Percentiles rank a stretch among this genome's conserved stretches.
phyloP scores from a whole-genome alignment of 768 basidiomycete species.

The Leccinum rimulosum region DNA sequence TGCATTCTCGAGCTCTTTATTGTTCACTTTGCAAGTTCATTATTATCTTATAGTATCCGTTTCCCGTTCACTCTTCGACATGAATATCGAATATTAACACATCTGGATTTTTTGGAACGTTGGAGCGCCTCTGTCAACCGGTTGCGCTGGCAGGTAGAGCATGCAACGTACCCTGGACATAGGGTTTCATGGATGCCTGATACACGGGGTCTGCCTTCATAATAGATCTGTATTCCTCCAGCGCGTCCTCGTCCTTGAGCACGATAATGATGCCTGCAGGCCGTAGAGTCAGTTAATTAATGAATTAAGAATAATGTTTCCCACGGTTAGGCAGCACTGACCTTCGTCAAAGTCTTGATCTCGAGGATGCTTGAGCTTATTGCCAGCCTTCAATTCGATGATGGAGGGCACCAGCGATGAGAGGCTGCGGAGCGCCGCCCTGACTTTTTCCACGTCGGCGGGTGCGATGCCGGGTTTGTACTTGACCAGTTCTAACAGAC shows the following conservation, averaged over 20 bases:
- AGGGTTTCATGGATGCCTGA: not conserved
- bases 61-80: slow-evolving; percentile 8
- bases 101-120: slow-evolving; percentile 9
- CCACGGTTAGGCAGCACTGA: no score
- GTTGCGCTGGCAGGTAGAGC: not conserved
- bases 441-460: no score
- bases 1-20: not conserved
- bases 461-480: no score
- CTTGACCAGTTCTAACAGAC: no score
- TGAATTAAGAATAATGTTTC: not conserved
- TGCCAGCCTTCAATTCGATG: no score
- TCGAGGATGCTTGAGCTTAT: no score
- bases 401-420: no score
- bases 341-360: no score
- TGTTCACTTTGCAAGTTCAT: slow-evolving; percentile 5
- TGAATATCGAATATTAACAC: slow-evolving; percentile 25
- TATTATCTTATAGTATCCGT: not conserved
- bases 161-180: slow-evolving; percentile 18
- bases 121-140: not conserved
- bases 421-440: no score
- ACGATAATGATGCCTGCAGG: not conserved
- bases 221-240: not conserved
- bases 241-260: not conserved
- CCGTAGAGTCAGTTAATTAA: not conserved
- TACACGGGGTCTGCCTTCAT: slow-evolving; percentile 11